Evolutionary conservation across 1,139 yeast species (phyloP).

Genomic region (Petasospora fabianii): DNA sequence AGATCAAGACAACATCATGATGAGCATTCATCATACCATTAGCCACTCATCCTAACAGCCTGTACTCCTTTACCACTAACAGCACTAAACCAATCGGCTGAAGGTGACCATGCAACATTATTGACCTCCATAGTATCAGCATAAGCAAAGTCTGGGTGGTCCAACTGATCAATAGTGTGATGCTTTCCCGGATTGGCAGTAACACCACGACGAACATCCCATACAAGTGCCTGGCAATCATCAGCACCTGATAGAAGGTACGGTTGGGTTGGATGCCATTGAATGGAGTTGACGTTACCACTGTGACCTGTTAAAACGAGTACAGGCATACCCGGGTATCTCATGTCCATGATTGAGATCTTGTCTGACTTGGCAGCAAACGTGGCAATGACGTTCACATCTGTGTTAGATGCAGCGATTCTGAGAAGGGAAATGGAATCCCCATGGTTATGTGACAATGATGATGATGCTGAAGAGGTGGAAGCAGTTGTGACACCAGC

Average conservation of each 20-base stretch:
- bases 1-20: no score
- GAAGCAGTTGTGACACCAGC: constrained; percentile 11
- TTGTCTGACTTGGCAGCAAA: constrained; percentile 67
- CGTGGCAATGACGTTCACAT: constrained; percentile 79
- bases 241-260: constrained; percentile 75
- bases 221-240: constrained; percentile 83
- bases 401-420: constrained; percentile 73
- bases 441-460: constrained; percentile 1
- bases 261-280: constrained; percentile 81
- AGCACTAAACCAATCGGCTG: constrained; percentile 79
- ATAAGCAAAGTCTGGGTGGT: constrained; percentile 50
- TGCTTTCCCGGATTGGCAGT: constrained; percentile 6
- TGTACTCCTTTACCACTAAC: constrained; percentile 81
- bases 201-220: constrained; percentile 55
- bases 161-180: constrained; percentile 17
- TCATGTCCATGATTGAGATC: constrained; percentile 72
- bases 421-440: constrained; percentile 55
- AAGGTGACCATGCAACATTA: constrained; percentile 68
- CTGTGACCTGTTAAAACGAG: constrained; percentile 65
- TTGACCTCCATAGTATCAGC: constrained; percentile 68
- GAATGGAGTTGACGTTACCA: constrained; percentile 63
- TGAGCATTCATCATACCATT: no score
- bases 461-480: not conserved
- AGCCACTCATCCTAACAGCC: constrained; percentile 50
- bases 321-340: constrained; percentile 85